phyloP scores from a whole-genome alignment of 1,284 basidiomycete genomes.

The Boletus calvinii region DNA sequence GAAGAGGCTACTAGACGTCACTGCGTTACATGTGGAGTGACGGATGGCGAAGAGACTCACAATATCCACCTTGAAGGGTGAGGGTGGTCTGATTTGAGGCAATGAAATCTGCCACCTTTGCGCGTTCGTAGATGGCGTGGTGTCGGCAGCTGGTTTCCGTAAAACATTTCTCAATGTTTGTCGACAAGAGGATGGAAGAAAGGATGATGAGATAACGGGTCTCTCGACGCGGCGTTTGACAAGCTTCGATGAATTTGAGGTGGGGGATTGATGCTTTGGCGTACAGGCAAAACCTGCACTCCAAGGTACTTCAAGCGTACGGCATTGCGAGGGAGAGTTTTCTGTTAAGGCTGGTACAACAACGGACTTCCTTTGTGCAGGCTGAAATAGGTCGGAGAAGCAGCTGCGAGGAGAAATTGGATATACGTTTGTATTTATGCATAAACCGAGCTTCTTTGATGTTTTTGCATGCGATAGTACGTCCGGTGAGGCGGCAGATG shows the following conservation, averaged over 20 bases:
- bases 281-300: neutral
- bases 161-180: constrained; percentile 1
- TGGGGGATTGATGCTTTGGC: neutral
- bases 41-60: constrained; percentile 15
- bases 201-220: neutral
- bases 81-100: constrained; percentile 26
- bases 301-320: neutral
- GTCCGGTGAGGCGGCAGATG: neutral
- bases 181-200: constrained; percentile 2
- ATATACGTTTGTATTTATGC: constrained; percentile 10
- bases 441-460: constrained; percentile 2
- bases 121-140: neutral
- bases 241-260: constrained; percentile 9
- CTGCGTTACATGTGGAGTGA: neutral
- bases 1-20: constrained; percentile 29
- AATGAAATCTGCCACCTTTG: constrained; percentile 13
- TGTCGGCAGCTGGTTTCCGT: constrained; percentile 9
- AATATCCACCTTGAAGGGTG: constrained; percentile 29
- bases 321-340: neutral
- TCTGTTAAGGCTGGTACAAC: neutral
- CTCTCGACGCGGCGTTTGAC: constrained; percentile 6
- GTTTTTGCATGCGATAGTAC: neutral
- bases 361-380: neutral
- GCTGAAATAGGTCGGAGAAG: neutral
- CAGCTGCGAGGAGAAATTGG: neutral